Evolutionary conservation across 176 grass and related monocot genomes (phyloP).

Genomic region (Oryza meyeriana): DNA sequence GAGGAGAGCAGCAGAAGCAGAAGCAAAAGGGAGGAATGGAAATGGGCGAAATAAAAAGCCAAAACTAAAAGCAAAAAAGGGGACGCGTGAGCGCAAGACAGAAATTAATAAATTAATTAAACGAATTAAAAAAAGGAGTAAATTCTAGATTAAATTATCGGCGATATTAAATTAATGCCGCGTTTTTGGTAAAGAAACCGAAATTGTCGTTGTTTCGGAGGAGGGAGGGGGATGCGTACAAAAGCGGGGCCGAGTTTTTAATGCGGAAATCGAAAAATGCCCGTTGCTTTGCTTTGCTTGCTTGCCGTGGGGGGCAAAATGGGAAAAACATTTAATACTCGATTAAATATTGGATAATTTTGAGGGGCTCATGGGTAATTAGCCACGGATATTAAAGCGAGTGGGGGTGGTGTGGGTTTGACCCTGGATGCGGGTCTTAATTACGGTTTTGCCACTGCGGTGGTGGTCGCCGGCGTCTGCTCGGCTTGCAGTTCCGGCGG

Average conservation of each 20-base stretch:
- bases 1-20: neutral
- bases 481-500: neutral
- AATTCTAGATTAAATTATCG: slow-evolving; percentile 43
- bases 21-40: slow-evolving; percentile 35
- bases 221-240: neutral
- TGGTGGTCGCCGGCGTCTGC: neutral
- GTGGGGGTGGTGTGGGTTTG: neutral
- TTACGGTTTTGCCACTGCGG: neutral
- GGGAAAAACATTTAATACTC: neutral
- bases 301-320: slow-evolving; percentile 16
- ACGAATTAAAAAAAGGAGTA: slow-evolving; percentile 19
- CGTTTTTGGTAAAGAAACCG: slow-evolving; percentile 34
- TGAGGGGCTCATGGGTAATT: neutral
- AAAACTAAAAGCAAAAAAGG: slow-evolving; percentile 71
- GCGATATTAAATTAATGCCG: slow-evolving; percentile 36
- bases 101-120: slow-evolving; percentile 19
- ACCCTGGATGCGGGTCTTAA: neutral
- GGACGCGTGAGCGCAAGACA: slow-evolving; percentile 25
- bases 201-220: slow-evolving; percentile 47
- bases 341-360: neutral
- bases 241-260: slow-evolving; percentile 34
- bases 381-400: neutral
- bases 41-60: slow-evolving; percentile 67
- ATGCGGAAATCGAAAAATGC: slow-evolving; percentile 42
- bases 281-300: slow-evolving; percentile 29